phyloP scores from a whole-genome alignment of 2,329 filamentous ascomycete species.

The Cladophialophora immunda region DNA sequence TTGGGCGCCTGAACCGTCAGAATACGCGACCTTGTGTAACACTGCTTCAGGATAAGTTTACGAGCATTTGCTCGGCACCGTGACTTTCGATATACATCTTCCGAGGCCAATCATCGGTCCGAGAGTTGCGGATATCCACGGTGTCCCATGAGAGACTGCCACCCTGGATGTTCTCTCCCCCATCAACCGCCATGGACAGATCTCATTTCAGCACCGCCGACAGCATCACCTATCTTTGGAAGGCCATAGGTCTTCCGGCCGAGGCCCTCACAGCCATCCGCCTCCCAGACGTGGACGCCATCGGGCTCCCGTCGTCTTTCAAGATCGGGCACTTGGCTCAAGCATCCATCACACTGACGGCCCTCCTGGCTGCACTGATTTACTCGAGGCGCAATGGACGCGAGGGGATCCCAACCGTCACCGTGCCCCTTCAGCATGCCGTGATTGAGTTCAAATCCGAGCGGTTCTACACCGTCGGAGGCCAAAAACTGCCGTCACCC shows the following conservation, averaged over 20 bases:
- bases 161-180: not conserved
- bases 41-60: not conserved
- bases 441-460: slow-evolving; percentile 64
- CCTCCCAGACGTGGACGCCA: slow-evolving; percentile 10
- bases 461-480: slow-evolving; percentile 57
- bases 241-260: slow-evolving; percentile 33
- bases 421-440: slow-evolving; percentile 58
- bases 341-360: slow-evolving; percentile 60
- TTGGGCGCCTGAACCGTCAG: not conserved
- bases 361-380: slow-evolving; percentile 59
- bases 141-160: not conserved
- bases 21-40: not conserved
- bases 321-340: slow-evolving; percentile 64
- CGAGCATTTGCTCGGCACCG: not conserved
- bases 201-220: slow-evolving; percentile 11
- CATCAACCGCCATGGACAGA: slow-evolving; percentile 8
- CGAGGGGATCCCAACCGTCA: slow-evolving; percentile 48
- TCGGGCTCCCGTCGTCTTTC: slow-evolving; percentile 59
- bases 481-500: slow-evolving; percentile 44
- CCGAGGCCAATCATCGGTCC: not conserved
- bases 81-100: too few species aligned
- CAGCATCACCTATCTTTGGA: slow-evolving; percentile 39
- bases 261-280: slow-evolving; percentile 24
- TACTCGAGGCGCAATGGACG: slow-evolving; percentile 47
- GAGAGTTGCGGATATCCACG: not conserved